Evolutionary conservation across 371 early-diverging fungal species (phyloP), one percentile per base, ranked within the genome.

Genomic region (Mucor circinelloides): DNA sequence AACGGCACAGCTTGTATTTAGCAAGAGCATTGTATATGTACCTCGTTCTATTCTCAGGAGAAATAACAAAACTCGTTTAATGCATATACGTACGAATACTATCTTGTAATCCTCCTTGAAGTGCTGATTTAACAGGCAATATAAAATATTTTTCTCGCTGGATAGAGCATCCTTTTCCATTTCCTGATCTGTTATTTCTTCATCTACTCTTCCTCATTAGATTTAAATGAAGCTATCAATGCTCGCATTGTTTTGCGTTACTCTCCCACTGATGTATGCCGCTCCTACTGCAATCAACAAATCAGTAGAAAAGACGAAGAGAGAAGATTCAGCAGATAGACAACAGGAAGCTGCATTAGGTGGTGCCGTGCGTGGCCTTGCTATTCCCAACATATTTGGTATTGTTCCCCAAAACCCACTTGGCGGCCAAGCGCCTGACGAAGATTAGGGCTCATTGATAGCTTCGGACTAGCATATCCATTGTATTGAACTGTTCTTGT

Each of bases 291-390:
- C 17, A n/a, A 57, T 32, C 19, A 32, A 21, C 7, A 25, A n/a
- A 19, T 30, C 32, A n/a, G 10, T n/a, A 25, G n/a, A 59, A 40
- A 27, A 5, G 25, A 21, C 0, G 44, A 64, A 64, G 30, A 36
- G 64, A 30, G 64, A 64, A 30, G 64, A 64, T 30, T 40, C 42
- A 19, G 56, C 30, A 40, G 44, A 64, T 19, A 64, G 64, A 64
- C 7, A 25, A 28, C 64, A 55, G 30, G 64, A 27, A 17, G 32
- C 54, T 34, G 28, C 25, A 42, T 7, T 55, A 10, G 42, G 55
- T n/a, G 64, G 64, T 40, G 64, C 64, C 3, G 25, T 30, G 12
- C 13, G 30, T 28, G 64, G 64, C 0, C 12, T 64, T 9, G 64
- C 30, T 42, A 15, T 52, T 27, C 64, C 64, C 6, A 32, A 59